Base-by-base conservation (phyloP, 768 basidiomycete species). In the Lactarius evosmus region DNA sequence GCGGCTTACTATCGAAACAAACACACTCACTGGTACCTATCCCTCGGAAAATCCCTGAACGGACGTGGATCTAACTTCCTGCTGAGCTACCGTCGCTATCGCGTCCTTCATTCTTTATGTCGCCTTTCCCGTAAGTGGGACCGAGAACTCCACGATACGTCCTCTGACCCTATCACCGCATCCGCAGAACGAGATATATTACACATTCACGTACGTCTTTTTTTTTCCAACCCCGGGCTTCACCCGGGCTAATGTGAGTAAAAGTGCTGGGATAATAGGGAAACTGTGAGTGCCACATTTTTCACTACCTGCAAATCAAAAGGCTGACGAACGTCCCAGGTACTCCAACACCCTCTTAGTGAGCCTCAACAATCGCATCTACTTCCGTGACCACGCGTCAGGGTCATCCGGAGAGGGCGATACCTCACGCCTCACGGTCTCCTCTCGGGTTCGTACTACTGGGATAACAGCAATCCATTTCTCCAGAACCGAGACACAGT, bases 291-390 rank as follows among this genome's bases (percentile, higher is more conserved):
- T 40, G 34, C 27, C 7, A 36, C 30, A 11, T 41, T 38, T 16
- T 29, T 38, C 17, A 25, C 14, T 36, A 40, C 16, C 17, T 41
- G n/a, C 25, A 34, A 22, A 46, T 6, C 29, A 36, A 9, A 25
- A 17, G 56, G 12, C 46, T 60, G 19, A 64, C 46, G 17, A 54
- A 34, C 1, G 14, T 51, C 46, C 7, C 27, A 65, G 63, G 19
- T 69, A 67, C 50, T 60, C 72, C 2, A 73, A 73, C 63, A 71
- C 72, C 4, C 65, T 73, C 29, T 61, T 73, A 17, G 67, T 72
- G 54, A 61, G 69, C 34, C 67, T 73, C 56, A 72, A 72, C 51
- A 66, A 66, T n/a, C 65, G 65, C 16, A 62, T 66, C 40, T 62
- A 57, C 50, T 63, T 63, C 41, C 65, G 65, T 7, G 65, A 66